Base-by-base conservation (phyloP, 148 eudicot species). In the Drosera capensis region DNA sequence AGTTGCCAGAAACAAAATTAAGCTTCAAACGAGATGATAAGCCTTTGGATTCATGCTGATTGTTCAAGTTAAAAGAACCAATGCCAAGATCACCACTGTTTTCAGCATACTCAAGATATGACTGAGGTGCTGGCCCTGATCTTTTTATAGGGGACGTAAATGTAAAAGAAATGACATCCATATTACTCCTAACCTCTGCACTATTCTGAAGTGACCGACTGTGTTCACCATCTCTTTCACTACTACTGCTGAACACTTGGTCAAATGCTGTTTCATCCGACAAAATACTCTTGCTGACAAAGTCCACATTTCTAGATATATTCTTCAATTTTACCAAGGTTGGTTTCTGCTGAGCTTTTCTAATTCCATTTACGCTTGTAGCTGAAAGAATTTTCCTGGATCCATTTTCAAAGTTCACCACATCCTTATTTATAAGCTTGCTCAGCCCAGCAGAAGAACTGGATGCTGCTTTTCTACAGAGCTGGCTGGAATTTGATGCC, bases 111-210 rank as follows among this genome's bases (percentile, higher is more conserved):
- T 69, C 72, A 45, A 49, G 31, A 44, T 73, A 54, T 48, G 72
- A 48, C 34, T 19, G 63, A 1, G 75, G 64, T 23, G 58, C 72
- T 31, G 57, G 29, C 7, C 26, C 49, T 22, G 82, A 15, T 53
- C 72, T 84, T 52, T 83, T 88, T 20, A 84, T 78, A 14, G 97
- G 97, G 36, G 97, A 90, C 11, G 83, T 80, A 45, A 90, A 90
- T 20, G 93, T 90, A 69, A 90, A 90, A 2, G 97, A 90, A 49
- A 90, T 78, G 34, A 90, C 87, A 71, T 90, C 93, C 68, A 73
- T 69, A 56, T 54, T 73, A 66, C 64, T 72, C 75, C 59, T 59
- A 20, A 68, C 71, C 48, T 57, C 59, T 58, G 50, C 52, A 40
- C 9, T 47, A 26, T 14, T 51, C 22, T 67, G 76, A 42, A 47